Base-by-base conservation (phyloP, 331 rosid species). In the Arachis monticola region DNA sequence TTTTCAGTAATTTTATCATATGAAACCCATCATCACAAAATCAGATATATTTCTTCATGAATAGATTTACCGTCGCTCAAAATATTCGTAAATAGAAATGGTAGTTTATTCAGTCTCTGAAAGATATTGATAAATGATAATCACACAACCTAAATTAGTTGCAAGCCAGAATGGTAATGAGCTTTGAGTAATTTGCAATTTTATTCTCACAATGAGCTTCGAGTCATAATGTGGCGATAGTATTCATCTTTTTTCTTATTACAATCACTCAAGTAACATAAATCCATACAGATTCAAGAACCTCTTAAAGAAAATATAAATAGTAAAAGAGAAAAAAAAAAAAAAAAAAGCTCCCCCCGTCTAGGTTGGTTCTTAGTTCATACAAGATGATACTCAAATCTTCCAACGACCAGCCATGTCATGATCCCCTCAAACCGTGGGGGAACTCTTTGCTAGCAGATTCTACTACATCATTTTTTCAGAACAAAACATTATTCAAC, bases 361-460 rank as follows among this genome's bases (percentile, higher is more conserved):
- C 50, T 11, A 44, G 2, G 38, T 44, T 14, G 30, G 30, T 27
- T 38, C 41, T 3, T 38, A 35, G 5, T 35, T 35, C 40, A 35
- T 62, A 53, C 31, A 61, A 35, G 13, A 56, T 11, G 12, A 75
- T 60, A 4, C 8, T 5, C 17, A 30, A 0, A 17, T 27, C 77
- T n/a, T 73, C 71, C 50, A 35, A 41, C 48, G 27, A 44, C 12
- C 41, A 67, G 59, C 73, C 84, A 79, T 38, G 56, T 48, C 67
- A 60, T 9, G 40, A 12, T 51, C 63, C 75, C 14, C 64, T 73
- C 67, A 55, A 76, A 53, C 31, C 13, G 60, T 60, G 62, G 57
- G 35, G 8, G 10, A 22, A 14, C 17, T 55, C 27, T 55, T 52
- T 1, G 60, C 60, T 55, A 13, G 60, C 60, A 55, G 9, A 5